Base-by-base conservation (phyloP, 345 rosid genomes). In the Balakata baccata region DNA sequence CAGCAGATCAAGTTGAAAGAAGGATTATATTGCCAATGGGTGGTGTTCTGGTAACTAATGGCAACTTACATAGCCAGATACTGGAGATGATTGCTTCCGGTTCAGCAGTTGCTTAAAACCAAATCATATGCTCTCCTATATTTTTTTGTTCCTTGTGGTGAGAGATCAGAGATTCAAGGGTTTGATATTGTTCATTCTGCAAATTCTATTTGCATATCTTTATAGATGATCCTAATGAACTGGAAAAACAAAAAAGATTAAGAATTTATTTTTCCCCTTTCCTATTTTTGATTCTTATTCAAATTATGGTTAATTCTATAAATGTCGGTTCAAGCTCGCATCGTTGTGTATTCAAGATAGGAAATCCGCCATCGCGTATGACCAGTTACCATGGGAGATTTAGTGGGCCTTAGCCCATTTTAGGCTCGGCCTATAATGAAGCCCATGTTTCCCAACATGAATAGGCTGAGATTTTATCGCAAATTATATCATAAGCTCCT, bases 31-130 rank as follows among this genome's bases (percentile, higher is more conserved):
- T 76, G 60, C 97, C 94, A 4, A 77, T 78, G 0, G 87, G 87
- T 39, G 97, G 97, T 7, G 68, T 92, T 84, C 83, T 92, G 20
- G 93, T 87, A 67, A 86, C 82, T 70, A 92, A 89, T 7, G 87
- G 87, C 64, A 81, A 57, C 9, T 22, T 89, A 77, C 94, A 92
- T 67, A 22, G 54, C 18, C 77, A 81, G 77, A 82, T 91, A 49
- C 78, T 88, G 70, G 86, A 88, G 53, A 75, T 82, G 80, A 81
- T 87, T 63, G 76, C 90, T 67, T 75, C 89, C 41, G 6, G 72
- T 68, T 79, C 84, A 12, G 74, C 88, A 17, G 45, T 65, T 78
- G 70, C 68, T 75, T 83, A 66, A 82, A 8, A 10, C 37, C 43
- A 62, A 29, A 67, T 29, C 34, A 29, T 1, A 29, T 29, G 1